Conservation (phyloP, 192 early-diverging fungal genomes). For the Backusella liffmaniae region DNA sequence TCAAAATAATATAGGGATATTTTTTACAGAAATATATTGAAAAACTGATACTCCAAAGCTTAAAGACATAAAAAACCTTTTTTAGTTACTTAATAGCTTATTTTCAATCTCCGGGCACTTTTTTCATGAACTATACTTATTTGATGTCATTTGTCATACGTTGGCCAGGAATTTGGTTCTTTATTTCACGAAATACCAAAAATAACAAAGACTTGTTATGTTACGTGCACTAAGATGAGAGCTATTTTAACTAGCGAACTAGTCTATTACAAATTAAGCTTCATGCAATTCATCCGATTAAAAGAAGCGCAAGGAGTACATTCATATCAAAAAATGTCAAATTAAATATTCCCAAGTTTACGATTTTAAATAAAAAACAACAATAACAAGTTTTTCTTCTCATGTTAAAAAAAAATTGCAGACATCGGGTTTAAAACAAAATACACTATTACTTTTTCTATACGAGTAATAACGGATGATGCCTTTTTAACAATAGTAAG, state of each 20-base stretch:
- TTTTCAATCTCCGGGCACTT: background rate
- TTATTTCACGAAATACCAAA: background rate
- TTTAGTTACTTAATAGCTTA: background rate
- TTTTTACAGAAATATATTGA: no score
- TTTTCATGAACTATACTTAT: background rate
- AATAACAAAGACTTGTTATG: background rate
- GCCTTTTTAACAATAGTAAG: background rate
- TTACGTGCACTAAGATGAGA: background rate
- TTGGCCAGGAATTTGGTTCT: background rate
- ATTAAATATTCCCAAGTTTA: background rate
- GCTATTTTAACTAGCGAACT: background rate
- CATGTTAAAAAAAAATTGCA: background rate
- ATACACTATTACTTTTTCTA: background rate
- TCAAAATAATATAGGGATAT: no score
- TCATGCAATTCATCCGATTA: background rate
- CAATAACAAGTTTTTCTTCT: background rate
- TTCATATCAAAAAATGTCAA: background rate
- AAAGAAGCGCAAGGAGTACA: no score
- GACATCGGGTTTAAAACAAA: background rate
- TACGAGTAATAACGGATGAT: background rate
- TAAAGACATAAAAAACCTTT: background rate
- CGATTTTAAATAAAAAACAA: background rate
- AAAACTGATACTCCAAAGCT: no score
- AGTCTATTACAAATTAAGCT: background rate
- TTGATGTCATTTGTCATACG: background rate